phyloP scores from a whole-genome alignment of 2,329 filamentous ascomycete genomes.

The Drechslerella stenobrocha region DNA sequence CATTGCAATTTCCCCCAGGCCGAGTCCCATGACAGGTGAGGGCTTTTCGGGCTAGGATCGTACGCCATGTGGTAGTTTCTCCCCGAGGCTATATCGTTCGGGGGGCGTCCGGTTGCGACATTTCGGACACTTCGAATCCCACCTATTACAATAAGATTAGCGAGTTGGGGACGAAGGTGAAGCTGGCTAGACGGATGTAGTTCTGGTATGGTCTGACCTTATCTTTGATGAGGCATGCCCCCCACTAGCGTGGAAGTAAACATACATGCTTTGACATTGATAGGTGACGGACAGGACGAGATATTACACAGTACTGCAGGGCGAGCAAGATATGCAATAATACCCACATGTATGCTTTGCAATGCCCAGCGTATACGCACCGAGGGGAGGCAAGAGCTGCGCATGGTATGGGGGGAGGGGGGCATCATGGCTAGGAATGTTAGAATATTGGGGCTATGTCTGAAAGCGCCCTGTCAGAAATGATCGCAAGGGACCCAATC shows the following conservation, averaged over 20 bases:
- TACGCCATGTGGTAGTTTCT: conserved; percentile 1
- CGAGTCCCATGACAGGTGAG: background rate
- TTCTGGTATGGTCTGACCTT: too few relatives aligned
- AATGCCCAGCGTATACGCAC: too few relatives aligned
- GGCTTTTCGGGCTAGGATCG: background rate
- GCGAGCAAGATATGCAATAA: conserved; percentile 18
- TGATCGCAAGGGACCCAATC: conserved; percentile 48
- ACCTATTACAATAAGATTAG: conserved; percentile 7
- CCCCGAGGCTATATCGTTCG: background rate
- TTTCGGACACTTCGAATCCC: background rate
- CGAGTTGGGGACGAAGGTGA: conserved; percentile 5
- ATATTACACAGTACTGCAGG: background rate
- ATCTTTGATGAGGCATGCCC: background rate
- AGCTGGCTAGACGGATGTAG: too few relatives aligned
- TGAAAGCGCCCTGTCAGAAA: conserved; percentile 47
- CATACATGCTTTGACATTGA: background rate
- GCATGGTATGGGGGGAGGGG: conserved; percentile 22
- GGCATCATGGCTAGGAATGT: conserved; percentile 26
- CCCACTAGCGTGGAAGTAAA: background rate
- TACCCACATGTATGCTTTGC: background rate
- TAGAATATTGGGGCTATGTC: conserved; percentile 42
- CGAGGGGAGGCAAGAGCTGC: background rate
- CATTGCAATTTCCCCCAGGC: conserved; percentile 1
- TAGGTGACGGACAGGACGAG: background rate
- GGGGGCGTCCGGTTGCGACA: background rate